These are phyloP conservation scores for Juglanconis oblonga DNA, from an alignment of 2,329 filamentous ascomycete genomes.

Conservation along the genomic window DNA sequence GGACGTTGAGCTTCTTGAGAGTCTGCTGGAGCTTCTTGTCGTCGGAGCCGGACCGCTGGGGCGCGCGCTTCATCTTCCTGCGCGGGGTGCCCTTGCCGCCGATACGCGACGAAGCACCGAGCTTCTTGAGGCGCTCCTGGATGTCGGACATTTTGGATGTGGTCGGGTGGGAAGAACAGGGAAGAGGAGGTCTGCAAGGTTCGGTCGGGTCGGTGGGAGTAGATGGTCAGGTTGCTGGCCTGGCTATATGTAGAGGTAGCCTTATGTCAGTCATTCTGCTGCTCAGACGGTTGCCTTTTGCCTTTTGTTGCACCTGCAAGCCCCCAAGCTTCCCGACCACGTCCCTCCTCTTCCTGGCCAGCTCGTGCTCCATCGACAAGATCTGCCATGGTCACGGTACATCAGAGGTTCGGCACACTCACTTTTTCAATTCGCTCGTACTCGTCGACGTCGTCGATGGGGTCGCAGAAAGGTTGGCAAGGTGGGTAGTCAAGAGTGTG, in stretches of 20 bases:
- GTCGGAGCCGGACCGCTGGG: constrained; percentile 87
- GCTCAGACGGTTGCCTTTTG: neutral
- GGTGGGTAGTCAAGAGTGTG: constrained; percentile 12
- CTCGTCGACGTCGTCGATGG: constrained; percentile 16
- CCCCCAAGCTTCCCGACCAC: constrained; percentile 1
- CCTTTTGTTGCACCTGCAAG: constrained; percentile 1
- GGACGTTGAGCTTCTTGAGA: constrained; percentile 99
- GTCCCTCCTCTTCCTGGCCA: neutral
- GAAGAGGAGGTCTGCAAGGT: constrained; percentile 18
- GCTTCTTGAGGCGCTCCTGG: constrained; percentile 60
- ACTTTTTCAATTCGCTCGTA: constrained; percentile 16
- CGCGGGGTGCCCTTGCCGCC: constrained; percentile 97
- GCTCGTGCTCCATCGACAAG: neutral
- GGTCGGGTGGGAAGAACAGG: constrained; percentile 11
- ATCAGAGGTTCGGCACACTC: constrained; percentile 11
- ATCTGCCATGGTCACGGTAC: neutral
- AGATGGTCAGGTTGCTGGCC: constrained; percentile 15
- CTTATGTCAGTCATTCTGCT: constrained; percentile 14
- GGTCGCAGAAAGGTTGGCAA: constrained; percentile 2
- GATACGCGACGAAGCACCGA: constrained; percentile 56
- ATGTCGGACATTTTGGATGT: constrained; percentile 47
- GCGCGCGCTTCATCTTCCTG: constrained; percentile 97
- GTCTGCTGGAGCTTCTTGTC: constrained; percentile 99
- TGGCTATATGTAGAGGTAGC: constrained; percentile 10
- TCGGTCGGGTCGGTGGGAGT: constrained; percentile 11